Evolutionary conservation across 345 rosid species (phyloP).

Genomic region (Trapa bicornis): DNA sequence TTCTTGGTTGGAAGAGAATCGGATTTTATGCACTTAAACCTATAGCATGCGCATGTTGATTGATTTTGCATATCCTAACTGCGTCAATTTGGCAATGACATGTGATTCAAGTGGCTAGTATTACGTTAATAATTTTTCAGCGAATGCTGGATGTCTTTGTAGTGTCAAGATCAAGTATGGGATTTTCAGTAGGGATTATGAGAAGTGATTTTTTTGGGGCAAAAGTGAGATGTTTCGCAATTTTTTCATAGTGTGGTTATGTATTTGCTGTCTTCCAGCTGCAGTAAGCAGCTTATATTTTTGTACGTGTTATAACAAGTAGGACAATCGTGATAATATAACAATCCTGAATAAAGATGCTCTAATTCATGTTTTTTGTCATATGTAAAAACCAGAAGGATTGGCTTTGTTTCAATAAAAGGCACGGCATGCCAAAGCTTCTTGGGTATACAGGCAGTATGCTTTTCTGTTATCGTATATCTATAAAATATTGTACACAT

Average conservation of each 20-base stretch:
- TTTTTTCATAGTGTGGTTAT: background rate
- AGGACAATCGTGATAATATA: background rate
- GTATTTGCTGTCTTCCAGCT: background rate
- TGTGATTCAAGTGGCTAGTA: background rate
- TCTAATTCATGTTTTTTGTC: background rate
- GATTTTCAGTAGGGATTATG: background rate
- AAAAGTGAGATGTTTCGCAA: background rate
- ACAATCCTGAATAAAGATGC: background rate
- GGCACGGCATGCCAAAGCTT: constrained; percentile 8
- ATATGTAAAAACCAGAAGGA: background rate
- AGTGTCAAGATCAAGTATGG: background rate
- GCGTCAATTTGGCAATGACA: background rate
- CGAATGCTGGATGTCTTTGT: too few species aligned
- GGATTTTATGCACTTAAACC: constrained; percentile 13
- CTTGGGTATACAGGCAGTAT: constrained; percentile 4
- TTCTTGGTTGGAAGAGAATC: constrained; percentile 92
- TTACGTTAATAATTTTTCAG: background rate
- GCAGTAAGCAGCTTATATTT: background rate
- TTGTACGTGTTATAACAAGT: background rate
- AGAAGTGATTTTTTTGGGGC: background rate
- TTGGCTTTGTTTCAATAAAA: constrained; percentile 5
- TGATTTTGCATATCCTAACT: background rate
- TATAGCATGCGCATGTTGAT: background rate
- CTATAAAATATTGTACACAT: background rate
- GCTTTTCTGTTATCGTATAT: constrained; percentile 5